phyloP scores from a whole-genome alignment of 345 rosid species.

The Syzygium aromaticum region DNA sequence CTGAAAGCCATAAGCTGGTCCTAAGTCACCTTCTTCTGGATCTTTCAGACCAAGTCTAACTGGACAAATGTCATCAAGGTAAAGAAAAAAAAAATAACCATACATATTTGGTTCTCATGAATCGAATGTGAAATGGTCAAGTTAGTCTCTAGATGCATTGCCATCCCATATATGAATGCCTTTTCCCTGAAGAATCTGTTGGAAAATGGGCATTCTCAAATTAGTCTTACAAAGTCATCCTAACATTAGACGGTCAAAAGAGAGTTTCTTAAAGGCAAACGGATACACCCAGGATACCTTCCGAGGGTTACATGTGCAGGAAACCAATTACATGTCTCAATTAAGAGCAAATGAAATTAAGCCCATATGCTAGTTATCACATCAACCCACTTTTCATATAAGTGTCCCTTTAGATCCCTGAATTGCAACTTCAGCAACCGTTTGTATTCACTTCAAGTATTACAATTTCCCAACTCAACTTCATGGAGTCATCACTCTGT shows the following conservation, averaged over 20 bases:
- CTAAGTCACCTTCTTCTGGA: constrained; percentile 87
- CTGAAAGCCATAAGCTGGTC: constrained; percentile 84
- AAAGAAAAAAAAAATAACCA: neutral
- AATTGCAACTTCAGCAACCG: neutral
- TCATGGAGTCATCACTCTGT: neutral
- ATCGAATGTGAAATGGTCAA: constrained; percentile 44
- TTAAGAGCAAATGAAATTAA: too few relatives aligned
- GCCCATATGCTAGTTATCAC: too few relatives aligned
- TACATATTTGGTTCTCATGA: constrained; percentile 3
- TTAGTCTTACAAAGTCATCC: neutral
- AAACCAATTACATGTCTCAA: neutral
- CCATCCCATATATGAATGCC: constrained; percentile 90
- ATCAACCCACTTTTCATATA: too few relatives aligned
- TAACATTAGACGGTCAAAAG: neutral
- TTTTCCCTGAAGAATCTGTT: constrained; percentile 85
- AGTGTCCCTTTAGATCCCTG: neutral
- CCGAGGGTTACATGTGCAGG: neutral
- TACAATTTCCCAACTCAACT: neutral
- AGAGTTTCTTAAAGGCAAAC: neutral
- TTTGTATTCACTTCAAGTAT: neutral
- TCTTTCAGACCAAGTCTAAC: constrained; percentile 57
- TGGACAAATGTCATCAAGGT: constrained; percentile 6
- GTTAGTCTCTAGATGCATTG: constrained; percentile 83
- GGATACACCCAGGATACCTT: neutral
- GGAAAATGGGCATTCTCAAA: constrained; percentile 1